phyloP scores from a whole-genome alignment of 1,284 basidiomycete species.

The Puccinia brachypodii region DNA sequence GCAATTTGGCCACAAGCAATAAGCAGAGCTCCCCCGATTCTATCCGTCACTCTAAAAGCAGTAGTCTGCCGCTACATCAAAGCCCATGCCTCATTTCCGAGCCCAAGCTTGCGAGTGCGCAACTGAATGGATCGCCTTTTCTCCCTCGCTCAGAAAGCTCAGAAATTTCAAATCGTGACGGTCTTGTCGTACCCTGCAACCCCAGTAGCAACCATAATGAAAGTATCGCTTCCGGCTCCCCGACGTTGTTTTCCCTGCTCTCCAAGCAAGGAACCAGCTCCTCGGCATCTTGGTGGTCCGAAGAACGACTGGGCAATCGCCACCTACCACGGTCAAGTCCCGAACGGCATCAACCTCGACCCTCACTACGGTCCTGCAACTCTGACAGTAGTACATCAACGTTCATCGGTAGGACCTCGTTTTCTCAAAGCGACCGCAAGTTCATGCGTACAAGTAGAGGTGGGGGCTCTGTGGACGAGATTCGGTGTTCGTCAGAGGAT shows the following conservation, averaged over 20 bases:
- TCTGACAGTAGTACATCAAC: constrained; percentile 22
- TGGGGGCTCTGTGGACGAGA: constrained; percentile 19
- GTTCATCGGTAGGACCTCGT: constrained; percentile 22
- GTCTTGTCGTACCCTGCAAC: neutral
- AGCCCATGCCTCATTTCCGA: constrained; percentile 32
- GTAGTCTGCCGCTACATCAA: neutral
- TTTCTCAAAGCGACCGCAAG: constrained; percentile 16
- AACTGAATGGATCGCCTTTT: constrained; percentile 19
- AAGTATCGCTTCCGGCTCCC: constrained; percentile 6
- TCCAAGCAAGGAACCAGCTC: constrained; percentile 21
- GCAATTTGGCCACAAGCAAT: neutral
- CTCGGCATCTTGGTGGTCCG: constrained; percentile 26
- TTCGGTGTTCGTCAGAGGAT: constrained; percentile 32
- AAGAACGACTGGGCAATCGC: constrained; percentile 13
- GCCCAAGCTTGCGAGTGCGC: constrained; percentile 37
- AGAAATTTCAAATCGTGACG: too few relatives aligned
- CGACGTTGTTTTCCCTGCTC: constrained; percentile 15
- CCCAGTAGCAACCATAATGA: neutral
- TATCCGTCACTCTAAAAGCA: neutral
- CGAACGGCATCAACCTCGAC: constrained; percentile 49
- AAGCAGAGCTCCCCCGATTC: neutral
- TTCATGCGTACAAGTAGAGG: constrained; percentile 13
- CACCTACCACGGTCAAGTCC: constrained; percentile 47
- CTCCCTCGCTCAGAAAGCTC: neutral
- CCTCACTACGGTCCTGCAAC: constrained; percentile 46